Evolutionary conservation across 257 asterid species (phyloP).

Genomic region (Capsicum rhomboideum): DNA sequence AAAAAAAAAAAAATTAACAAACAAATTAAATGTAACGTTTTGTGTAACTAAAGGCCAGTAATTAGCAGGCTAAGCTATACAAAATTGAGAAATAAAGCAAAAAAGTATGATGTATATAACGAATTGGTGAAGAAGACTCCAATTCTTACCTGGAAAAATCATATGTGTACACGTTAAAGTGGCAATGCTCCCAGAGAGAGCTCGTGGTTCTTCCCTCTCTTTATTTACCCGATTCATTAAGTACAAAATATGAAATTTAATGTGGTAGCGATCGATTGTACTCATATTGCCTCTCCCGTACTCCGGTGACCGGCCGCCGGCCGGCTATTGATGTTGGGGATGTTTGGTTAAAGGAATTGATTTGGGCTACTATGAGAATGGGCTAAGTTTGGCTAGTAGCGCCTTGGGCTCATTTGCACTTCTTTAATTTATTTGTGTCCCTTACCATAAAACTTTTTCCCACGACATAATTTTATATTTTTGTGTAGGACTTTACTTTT

Average conservation of each 20-base stretch:
- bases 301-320: neutral
- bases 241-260: neutral
- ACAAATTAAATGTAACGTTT: no score
- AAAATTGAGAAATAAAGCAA: neutral
- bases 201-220: neutral
- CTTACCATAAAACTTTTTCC: no score
- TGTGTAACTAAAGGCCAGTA: no score
- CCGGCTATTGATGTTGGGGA: neutral
- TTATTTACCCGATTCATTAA: no score
- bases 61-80: neutral
- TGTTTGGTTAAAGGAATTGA: neutral
- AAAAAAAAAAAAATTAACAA: no score
- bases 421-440: no score
- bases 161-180: neutral
- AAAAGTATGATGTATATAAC: neutral
- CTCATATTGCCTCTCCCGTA: no score
- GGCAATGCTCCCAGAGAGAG: neutral
- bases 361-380: neutral
- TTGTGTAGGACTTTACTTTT: no score
- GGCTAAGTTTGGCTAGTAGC: no score
- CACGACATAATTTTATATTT: no score
- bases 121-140: neutral
- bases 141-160: neutral
- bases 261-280: neutral
- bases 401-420: no score